Evolutionary conservation across 2,329 filamentous ascomycete species (phyloP), one percentile per base, ranked within the genome.

Genomic region (Pseudogymnoascus sp.): DNA sequence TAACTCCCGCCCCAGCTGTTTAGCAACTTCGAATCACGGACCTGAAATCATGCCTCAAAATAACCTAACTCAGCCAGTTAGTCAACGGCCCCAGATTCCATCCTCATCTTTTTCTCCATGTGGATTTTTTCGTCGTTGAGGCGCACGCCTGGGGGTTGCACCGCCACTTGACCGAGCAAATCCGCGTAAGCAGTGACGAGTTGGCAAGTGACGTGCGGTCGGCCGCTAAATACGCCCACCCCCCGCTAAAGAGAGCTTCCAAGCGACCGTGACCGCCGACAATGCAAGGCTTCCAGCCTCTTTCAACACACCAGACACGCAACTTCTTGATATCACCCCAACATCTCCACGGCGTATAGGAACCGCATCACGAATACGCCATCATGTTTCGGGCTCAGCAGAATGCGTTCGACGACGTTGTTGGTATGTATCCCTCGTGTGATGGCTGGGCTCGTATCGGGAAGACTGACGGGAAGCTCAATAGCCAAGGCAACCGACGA

Each of bases 401-500:
- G 71, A 87, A 88, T 73, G 78, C 81, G 52, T 88, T 88, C 67
- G 85, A 88, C 72, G 85, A 88, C 69, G 82, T 82, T 66, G 82
- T 88, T 72, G 82, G 83, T 85, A 76, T 71, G 81, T 75, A 59
- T 41, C 57, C 21, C 58, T 59, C 35, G 8, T 30, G 13, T 5
- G 57, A n/a, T 33, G 57, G 39, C 15, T 35, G 21, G 55, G 30
- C 21, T 35, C 55, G 30, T 57, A 57, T 38, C 55, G 9, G 19
- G 45, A 30, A 18, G 12, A 59, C 58, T 37, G 9, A 28, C 13
- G 10, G 10, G 21, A n/a, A 39, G 56, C 39, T 33, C 15, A 15
- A 66, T 69, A 86, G 85, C 83, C 70, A 88, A 88, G 76, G 92
- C 94, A 71, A 99, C 94, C 60, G 94, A 99, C 75, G 94, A 99